phyloP scores from a whole-genome alignment of 257 asterid genomes.

The Solanum ossicruentum region DNA sequence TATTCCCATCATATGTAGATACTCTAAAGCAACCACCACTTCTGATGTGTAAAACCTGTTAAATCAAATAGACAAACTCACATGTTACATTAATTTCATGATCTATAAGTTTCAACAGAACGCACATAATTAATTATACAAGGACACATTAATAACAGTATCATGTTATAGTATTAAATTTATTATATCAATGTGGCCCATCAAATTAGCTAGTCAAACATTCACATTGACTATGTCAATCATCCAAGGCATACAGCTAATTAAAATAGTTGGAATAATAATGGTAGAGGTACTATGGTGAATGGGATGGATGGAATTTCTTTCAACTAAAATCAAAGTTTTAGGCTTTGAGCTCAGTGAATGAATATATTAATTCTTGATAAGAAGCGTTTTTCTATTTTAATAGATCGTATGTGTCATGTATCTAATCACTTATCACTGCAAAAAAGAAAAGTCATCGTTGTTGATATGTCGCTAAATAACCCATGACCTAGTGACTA shows the following conservation, averaged over 20 bases:
- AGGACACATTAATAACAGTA: background rate
- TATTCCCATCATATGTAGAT: constrained; percentile 68
- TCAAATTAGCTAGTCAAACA: background rate
- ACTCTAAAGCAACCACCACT: constrained; percentile 72
- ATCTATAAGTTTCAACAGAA: background rate
- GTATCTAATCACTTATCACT: background rate
- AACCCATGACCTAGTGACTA: too few species aligned
- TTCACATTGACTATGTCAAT: background rate
- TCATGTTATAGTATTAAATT: background rate
- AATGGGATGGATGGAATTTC: background rate
- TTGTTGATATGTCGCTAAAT: background rate
- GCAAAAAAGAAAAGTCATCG: too few species aligned
- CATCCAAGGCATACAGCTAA: background rate
- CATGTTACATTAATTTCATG: background rate
- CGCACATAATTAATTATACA: background rate
- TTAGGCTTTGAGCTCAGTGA: accelerated
- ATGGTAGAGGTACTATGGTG: background rate
- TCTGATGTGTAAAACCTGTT: constrained; percentile 69
- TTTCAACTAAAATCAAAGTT: background rate
- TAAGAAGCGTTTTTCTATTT: background rate
- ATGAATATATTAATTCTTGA: accelerated
- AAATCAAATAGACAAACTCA: background rate
- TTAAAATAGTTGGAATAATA: background rate
- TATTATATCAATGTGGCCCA: background rate
- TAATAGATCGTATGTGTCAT: too few species aligned